A percentile compares a stretch with the other conserved stretches of the same genome.
Conservation (phyloP, 176 grass and related monocot species). For the Hordeum marinum region DNA sequence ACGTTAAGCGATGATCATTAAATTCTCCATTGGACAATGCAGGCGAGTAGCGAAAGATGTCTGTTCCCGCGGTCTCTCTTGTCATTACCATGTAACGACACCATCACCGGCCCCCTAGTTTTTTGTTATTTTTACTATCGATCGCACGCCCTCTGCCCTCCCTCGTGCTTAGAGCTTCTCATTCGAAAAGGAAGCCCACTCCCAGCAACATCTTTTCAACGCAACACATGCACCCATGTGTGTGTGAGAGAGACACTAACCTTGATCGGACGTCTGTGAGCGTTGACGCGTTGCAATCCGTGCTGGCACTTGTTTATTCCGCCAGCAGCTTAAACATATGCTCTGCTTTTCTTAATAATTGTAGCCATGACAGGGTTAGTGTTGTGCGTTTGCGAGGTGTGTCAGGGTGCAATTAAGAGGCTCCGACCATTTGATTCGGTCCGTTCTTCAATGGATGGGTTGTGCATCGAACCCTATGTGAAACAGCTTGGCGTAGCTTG, state of each 20-base stretch:
- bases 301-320: neutral
- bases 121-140: neutral
- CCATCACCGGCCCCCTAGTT: neutral
- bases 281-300: neutral
- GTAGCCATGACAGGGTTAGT: slow-evolving; percentile 39
- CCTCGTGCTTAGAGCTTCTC: slow-evolving; percentile 47
- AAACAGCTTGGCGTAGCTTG: slow-evolving; percentile 53
- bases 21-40: slow-evolving; percentile 49
- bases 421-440: slow-evolving; percentile 69
- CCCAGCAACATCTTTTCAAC: slow-evolving; percentile 16
- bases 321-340: neutral
- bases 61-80: slow-evolving; percentile 10
- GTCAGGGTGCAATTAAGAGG: slow-evolving; percentile 77
- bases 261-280: neutral
- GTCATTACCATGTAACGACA: neutral
- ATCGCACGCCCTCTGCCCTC: neutral
- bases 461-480: slow-evolving; percentile 63
- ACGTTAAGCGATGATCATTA: slow-evolving; percentile 22
- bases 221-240: slow-evolving; percentile 14
- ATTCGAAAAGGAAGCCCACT: slow-evolving; percentile 2
- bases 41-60: slow-evolving; percentile 30
- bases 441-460: slow-evolving; percentile 32
- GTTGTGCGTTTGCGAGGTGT: neutral
- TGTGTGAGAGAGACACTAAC: neutral
- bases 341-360: slow-evolving; percentile 10